Percentiles rank a stretch among this genome's conserved stretches.
Evolutionary conservation across 257 asterid species (phyloP).

Genomic region (Perilla frutescens): DNA sequence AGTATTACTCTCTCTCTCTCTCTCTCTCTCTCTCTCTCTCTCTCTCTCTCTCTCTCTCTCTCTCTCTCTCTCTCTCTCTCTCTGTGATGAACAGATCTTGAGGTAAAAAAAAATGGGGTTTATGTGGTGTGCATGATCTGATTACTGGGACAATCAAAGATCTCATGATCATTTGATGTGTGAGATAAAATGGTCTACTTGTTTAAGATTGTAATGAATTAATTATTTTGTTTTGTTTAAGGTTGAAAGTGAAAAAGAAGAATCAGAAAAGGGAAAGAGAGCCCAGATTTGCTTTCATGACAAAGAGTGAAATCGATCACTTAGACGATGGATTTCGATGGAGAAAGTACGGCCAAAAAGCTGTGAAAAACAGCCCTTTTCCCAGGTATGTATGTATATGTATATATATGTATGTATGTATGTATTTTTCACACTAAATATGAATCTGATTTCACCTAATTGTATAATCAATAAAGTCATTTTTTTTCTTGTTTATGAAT

Average conservation of each 20-base stretch:
- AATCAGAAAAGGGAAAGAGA: constrained; percentile 74
- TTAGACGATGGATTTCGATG: constrained; percentile 96
- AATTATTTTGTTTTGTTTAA: constrained; percentile 8
- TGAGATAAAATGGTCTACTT: background rate
- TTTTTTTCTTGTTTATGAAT: constrained; percentile 6
- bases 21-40: background rate
- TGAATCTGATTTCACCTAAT: background rate
- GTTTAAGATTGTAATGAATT: too few species aligned
- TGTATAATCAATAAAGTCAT: background rate
- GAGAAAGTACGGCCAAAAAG: constrained; percentile 97
- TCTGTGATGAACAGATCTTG: background rate
- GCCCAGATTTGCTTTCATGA: constrained; percentile 92
- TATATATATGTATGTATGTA: too few species aligned
- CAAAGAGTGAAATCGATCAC: constrained; percentile 87
- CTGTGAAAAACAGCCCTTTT: constrained; percentile 91
- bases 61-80: background rate
- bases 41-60: too few species aligned
- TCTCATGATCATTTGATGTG: constrained; percentile 40
- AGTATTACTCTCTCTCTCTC: constrained; percentile 39
- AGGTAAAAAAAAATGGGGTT: constrained; percentile 23
- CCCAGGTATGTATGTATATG: constrained; percentile 75
- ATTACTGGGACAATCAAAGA: constrained; percentile 31
- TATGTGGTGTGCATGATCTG: constrained; percentile 42
- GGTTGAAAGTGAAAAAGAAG: constrained; percentile 79
- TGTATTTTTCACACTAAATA: background rate